phyloP scores from a whole-genome alignment of 805 yeast species.

The Candida michaelii region DNA sequence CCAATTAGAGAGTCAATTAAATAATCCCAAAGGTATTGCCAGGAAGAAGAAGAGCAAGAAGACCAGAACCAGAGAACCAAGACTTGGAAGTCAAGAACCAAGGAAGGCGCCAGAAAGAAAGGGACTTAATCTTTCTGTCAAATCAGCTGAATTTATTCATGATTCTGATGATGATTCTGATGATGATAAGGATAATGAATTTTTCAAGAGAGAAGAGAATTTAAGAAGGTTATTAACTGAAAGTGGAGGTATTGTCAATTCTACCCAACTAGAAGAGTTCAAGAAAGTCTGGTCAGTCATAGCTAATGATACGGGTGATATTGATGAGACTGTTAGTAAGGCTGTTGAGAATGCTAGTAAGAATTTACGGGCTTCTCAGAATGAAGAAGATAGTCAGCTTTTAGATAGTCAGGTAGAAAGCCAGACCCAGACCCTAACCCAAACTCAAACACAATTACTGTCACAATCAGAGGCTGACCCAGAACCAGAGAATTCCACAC shows the following conservation, averaged over 20 bases:
- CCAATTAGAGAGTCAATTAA: slow-evolving; percentile 28
- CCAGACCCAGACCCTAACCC: neutral
- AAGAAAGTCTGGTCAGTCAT: slow-evolving; percentile 28
- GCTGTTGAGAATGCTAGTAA: slow-evolving; percentile 15
- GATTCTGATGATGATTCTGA: slow-evolving; percentile 66
- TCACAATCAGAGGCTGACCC: slow-evolving; percentile 1
- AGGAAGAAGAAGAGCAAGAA: slow-evolving; percentile 21
- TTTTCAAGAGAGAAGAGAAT: slow-evolving; percentile 56
- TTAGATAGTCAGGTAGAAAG: neutral
- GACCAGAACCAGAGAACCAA: slow-evolving; percentile 9
- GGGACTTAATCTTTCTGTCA: slow-evolving; percentile 17
- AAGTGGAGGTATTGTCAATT: slow-evolving; percentile 40
- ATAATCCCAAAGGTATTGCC: slow-evolving; percentile 27
- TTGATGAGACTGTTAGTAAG: slow-evolving; percentile 12
- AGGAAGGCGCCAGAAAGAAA: too few species aligned
- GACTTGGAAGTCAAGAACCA: slow-evolving; percentile 18
- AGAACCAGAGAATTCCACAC: slow-evolving; percentile 10
- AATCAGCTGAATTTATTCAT: slow-evolving; percentile 55
- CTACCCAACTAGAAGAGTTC: slow-evolving; percentile 32
- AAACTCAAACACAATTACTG: neutral
- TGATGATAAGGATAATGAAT: slow-evolving; percentile 50
- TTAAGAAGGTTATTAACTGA: slow-evolving; percentile 40
- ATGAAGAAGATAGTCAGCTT: slow-evolving; percentile 1
- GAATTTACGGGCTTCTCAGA: slow-evolving; percentile 13
- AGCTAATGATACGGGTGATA: slow-evolving; percentile 8